Evolutionary conservation across 768 basidiomycete species (phyloP), one percentile per base, ranked within the genome.

Genomic region (Boletus reticulatus): DNA sequence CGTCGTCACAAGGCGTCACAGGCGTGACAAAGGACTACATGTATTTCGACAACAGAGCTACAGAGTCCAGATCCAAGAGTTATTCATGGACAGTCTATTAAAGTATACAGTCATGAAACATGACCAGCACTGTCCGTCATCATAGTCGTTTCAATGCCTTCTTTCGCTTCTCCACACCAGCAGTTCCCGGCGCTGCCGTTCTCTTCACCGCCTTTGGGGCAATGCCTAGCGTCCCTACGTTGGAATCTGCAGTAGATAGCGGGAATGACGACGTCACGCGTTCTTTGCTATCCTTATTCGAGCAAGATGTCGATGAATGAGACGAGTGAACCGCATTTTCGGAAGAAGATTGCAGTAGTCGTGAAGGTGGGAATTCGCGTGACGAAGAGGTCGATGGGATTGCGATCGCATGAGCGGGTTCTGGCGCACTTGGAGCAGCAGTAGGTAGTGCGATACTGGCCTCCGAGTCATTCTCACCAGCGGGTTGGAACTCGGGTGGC

Each of bases 101-200:
- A 16, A 38, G 32, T 27, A 27, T 55, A 55, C 53, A 62, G 8
- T 36, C 53, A 37, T 51, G 4, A 45, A 43, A 42, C 17, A 24
- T 47, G 50, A 45, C 56, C 53, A 31, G 55, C 39, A 52, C 42
- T 11, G 19, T 53, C 47, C 51, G 39, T 42, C 31, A 14, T 72
- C 63, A 93, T 70, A 93, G 72, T 59, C 91, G 78, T 73, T 89
- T 93, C 62, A 93, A 73, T 5, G 91, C 92, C 78, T 92, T 93
- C 80, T 93, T 93, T 70, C 92, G 78, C 76, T 93, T 93, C 73
- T 92, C 90, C 4, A 81, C 83, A 2, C 84, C 84, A 3, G 77
- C 79, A 12, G 73, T 75, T 2, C 79, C 78, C 0, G 84, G 80
- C 1, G 87, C 83, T 16, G 84, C 78, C 6, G 69, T 61, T 48